These are phyloP conservation scores for Aspergillus heteromorphus DNA, from an alignment of 495 filamentous ascomycete species.

Conservation along the genomic window DNA sequence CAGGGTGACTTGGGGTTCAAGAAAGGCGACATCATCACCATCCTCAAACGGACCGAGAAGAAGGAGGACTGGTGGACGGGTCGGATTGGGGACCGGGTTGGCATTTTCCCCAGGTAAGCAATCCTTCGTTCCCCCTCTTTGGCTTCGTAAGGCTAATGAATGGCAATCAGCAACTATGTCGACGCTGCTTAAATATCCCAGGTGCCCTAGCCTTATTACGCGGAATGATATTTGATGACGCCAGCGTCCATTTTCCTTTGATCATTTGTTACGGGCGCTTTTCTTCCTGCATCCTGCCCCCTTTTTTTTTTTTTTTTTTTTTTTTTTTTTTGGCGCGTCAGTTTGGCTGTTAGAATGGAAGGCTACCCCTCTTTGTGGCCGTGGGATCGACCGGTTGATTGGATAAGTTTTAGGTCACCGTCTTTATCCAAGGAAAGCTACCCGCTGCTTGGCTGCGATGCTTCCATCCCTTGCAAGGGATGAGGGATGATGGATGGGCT, in stretches of 20 bases:
- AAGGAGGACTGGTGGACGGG: conserved; percentile 87
- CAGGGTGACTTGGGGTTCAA: conserved; percentile 91
- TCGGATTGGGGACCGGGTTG: conserved; percentile 56
- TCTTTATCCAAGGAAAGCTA: too few species aligned
- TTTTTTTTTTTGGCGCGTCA: too few species aligned
- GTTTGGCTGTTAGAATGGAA: too few species aligned
- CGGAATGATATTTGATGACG: conserved; percentile 21
- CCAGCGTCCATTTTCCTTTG: background rate
- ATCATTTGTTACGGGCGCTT: background rate
- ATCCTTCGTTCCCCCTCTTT: too few species aligned
- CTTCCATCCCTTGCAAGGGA: background rate
- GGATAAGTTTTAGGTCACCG: too few species aligned
- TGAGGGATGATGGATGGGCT: background rate
- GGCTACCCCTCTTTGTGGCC: too few species aligned
- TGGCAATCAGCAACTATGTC: conserved; percentile 38
- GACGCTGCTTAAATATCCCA: conserved; percentile 28
- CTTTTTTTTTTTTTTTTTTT: too few species aligned
- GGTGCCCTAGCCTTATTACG: conserved; percentile 15
- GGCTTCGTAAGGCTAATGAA: conserved; percentile 9
- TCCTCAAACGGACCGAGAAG: conserved; percentile 90
- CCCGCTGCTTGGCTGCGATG: background rate
- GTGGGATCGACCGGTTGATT: too few species aligned
- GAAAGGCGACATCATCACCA: conserved; percentile 97
- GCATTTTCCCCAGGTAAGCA: conserved; percentile 56
- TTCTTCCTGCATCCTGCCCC: background rate